Evolutionary conservation across 2,329 filamentous ascomycete genomes (phyloP).

Genomic region (Penicillium sp.): DNA sequence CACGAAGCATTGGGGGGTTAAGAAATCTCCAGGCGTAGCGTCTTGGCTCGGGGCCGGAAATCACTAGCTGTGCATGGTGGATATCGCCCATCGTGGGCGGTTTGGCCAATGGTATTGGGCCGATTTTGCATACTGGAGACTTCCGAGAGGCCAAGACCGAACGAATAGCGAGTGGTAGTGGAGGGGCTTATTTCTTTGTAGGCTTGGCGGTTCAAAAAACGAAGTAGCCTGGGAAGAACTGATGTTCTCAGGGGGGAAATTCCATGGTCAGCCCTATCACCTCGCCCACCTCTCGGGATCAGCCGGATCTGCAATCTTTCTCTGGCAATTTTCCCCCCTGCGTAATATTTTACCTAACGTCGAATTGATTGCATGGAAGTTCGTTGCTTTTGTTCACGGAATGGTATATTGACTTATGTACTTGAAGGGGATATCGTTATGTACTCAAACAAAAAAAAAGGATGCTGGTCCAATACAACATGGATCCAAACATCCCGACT

Average conservation of each 20-base stretch:
- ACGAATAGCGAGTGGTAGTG: neutral
- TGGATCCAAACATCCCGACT: neutral
- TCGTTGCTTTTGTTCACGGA: neutral
- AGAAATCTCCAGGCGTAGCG: neutral
- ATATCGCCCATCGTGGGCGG: neutral
- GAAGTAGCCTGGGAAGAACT: neutral
- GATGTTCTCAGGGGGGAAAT: no score
- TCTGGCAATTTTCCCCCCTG: neutral
- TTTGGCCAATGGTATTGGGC: slow-evolving; percentile 1
- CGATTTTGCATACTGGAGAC: neutral
- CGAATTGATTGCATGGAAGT: neutral
- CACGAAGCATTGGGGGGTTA: neutral
- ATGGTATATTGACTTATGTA: neutral
- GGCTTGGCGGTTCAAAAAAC: neutral
- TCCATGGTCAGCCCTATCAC: neutral
- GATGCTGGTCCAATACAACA: neutral
- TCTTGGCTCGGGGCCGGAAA: slow-evolving; percentile 5
- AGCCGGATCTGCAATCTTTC: neutral
- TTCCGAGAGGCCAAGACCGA: neutral
- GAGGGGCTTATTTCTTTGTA: neutral
- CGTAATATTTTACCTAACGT: neutral
- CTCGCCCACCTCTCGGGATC: neutral
- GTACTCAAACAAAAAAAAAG: slow-evolving; percentile 1
- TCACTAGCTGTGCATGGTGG: neutral
- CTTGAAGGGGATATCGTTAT: slow-evolving; percentile 7